Conservation (phyloP, 441 rosid species). For the Erodium trifolium region DNA sequence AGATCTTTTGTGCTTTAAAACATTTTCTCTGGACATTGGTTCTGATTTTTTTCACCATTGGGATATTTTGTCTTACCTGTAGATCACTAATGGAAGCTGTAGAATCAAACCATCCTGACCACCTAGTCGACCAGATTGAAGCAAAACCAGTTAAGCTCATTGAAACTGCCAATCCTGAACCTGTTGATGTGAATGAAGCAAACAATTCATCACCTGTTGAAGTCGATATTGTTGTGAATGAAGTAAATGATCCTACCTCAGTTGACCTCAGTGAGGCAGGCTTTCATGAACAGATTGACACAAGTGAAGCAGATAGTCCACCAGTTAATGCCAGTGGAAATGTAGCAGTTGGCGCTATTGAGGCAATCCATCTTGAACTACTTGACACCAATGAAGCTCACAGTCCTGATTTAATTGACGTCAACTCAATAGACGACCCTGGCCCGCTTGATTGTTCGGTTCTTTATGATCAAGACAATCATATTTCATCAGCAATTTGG, state of each 20-base stretch:
- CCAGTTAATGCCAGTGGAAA: background rate
- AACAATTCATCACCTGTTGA: too few species aligned
- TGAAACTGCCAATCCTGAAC: background rate
- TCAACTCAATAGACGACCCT: background rate
- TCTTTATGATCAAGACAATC: slow-evolving; percentile 5
- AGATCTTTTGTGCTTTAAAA: background rate
- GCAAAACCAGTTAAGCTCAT: background rate
- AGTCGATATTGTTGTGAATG: background rate
- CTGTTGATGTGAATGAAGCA: background rate
- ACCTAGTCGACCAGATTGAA: background rate
- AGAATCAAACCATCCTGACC: background rate
- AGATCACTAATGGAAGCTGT: slow-evolving; percentile 2
- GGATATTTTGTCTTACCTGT: background rate
- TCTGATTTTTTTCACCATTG: too few species aligned
- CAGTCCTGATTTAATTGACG: background rate
- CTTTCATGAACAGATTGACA: background rate
- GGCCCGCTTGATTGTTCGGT: background rate
- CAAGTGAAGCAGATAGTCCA: background rate
- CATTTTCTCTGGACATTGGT: background rate
- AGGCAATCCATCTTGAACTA: background rate
- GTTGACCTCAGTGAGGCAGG: too few species aligned
- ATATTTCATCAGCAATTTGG: slow-evolving; percentile 7
- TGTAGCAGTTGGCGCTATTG: too few species aligned
- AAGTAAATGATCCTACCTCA: background rate
- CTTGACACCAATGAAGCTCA: background rate